These are phyloP conservation scores for Candida ovalis DNA, from an alignment of 805 yeast genomes.

Conservation along the genomic window DNA sequence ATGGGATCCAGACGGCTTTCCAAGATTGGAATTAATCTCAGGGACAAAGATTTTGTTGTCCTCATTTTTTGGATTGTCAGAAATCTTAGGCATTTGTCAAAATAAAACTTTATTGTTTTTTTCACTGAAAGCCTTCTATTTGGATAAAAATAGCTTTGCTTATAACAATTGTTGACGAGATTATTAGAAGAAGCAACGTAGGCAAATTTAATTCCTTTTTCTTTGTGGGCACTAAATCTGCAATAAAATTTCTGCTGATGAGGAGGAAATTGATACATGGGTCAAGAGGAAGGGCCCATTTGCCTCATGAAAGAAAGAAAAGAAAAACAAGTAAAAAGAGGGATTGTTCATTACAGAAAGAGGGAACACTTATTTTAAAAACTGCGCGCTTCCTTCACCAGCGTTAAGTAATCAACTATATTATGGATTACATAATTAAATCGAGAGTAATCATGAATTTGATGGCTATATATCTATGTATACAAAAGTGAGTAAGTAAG, in stretches of 20 bases:
- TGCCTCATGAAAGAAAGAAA: neutral
- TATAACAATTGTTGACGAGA: neutral
- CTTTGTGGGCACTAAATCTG: neutral
- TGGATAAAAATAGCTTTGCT: neutral
- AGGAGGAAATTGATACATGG: neutral
- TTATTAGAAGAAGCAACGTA: neutral
- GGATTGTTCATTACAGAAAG: too few relatives aligned
- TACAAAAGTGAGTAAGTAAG: too few relatives aligned
- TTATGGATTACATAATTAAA: too few relatives aligned
- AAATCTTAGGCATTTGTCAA: neutral
- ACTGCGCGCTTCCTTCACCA: neutral
- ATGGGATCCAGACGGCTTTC: slow-evolving; percentile 3
- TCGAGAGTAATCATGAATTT: too few relatives aligned
- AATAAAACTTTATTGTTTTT: neutral
- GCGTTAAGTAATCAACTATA: too few relatives aligned
- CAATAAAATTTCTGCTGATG: neutral
- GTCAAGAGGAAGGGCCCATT: neutral
- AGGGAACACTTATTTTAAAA: too few relatives aligned
- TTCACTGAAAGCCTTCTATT: neutral
- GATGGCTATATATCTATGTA: too few relatives aligned
- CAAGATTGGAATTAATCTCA: slow-evolving; percentile 15
- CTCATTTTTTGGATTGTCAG: slow-evolving; percentile 7
- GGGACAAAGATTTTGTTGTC: slow-evolving; percentile 17
- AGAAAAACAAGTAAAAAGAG: neutral
- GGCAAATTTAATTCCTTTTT: neutral